Base-by-base conservation (phyloP, 371 early-diverging fungal genomes). In the Mortierella sp. region DNA sequence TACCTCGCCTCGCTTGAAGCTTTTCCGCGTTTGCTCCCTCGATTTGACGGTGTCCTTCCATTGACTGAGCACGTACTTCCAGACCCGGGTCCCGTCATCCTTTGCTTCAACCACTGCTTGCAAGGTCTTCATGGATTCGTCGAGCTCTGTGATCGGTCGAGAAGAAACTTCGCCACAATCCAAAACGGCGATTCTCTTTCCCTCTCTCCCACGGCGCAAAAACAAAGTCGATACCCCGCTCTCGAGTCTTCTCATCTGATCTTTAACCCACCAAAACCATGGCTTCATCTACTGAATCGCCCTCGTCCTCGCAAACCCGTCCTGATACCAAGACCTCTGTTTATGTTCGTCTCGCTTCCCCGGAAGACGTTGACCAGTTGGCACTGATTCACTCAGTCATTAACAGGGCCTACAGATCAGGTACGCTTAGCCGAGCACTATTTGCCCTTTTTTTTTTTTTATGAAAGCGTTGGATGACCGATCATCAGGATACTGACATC, bases 1-100 rank as follows among this genome's bases (percentile, higher is more conserved):
- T 66, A 76, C 78, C 64, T 76, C 78, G 5, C 67, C 63, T 28
- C 78, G 59, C 38, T 76, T 76, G 53, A 76, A 76, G 63, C 66
- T 62, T 24, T 24, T 38, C 26, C 78, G 70, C 60, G 62, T 66
- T n/a, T 76, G 78, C 42, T 76, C 70, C 26, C 78, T 64, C 3
- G 78, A 76, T 54, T 76, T 70, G 55, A 76, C 71, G 30, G 58
- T 56, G 10, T 58, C 23, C 46, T 70, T 76, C 78, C 78, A 76
- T 21, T 66, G 78, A 5, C 19, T 31, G 24, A 76, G 61, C 30
- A 66, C 78, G 55, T 66, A 70, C 51, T 66, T 69, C 78, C 78
- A 76, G 27, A 55, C 66, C 18, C 78, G 62, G 4, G 28, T 50
- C 19, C 78, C 78, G 45, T 66, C 50, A 46, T 76, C 71, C 31